Conservation (phyloP, 2,329 filamentous ascomycete species). For the Albifimbria verrucaria region DNA sequence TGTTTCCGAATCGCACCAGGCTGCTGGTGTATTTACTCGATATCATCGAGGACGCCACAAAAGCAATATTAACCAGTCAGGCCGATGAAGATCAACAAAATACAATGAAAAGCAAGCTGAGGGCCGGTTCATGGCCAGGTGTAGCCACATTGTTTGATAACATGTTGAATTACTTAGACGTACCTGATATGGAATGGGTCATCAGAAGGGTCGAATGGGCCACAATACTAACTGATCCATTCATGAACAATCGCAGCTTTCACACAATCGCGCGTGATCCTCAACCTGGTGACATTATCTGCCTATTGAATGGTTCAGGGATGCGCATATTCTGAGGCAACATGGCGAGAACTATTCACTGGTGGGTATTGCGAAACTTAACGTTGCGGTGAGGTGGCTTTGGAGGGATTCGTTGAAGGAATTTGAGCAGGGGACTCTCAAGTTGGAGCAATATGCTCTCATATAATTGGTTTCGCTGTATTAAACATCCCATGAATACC, state of each 20-base stretch:
- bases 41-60: background rate
- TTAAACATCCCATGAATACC: no score
- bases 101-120: background rate
- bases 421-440: background rate
- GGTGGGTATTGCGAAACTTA: background rate
- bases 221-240: background rate
- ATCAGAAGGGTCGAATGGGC: background rate
- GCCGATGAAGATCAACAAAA: background rate
- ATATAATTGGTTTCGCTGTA: background rate
- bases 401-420: background rate
- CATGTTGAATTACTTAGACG: background rate
- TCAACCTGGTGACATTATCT: background rate
- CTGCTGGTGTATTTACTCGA: background rate
- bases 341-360: background rate
- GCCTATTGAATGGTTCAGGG: background rate
- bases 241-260: background rate
- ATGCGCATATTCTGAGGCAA: background rate
- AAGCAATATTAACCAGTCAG: background rate
- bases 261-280: background rate
- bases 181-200: background rate
- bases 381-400: background rate
- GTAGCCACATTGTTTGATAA: background rate
- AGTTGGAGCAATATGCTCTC: background rate
- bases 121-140: background rate
- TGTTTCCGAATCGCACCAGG: background rate